phyloP scores from a whole-genome alignment of 495 filamentous ascomycete species.

The Neohortaea acidophila region DNA sequence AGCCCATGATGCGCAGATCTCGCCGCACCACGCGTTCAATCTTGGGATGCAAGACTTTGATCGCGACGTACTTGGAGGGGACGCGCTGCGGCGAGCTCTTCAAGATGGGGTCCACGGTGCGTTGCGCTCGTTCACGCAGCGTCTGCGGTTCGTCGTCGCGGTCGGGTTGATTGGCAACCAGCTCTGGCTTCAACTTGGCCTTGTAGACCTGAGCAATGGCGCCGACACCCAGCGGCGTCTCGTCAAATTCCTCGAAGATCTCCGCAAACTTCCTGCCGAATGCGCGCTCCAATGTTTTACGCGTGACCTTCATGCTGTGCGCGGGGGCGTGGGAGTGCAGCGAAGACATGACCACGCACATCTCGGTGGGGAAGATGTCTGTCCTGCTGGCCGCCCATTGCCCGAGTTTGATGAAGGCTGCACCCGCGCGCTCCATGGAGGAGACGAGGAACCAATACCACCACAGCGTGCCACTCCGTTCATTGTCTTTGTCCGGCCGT shows the following conservation, averaged over 20 bases:
- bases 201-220: conserved; percentile 98
- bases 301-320: conserved; percentile 70
- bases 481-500: conserved; percentile 44
- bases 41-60: conserved; percentile 89
- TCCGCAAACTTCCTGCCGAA: conserved; percentile 74
- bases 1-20: conserved; percentile 83
- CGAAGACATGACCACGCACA: conserved; percentile 87
- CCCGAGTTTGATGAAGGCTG: conserved; percentile 97
- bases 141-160: conserved; percentile 36
- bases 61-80: conserved; percentile 82
- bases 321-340: conserved; percentile 89
- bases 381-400: conserved; percentile 98
- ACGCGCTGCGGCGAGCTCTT: conserved; percentile 74
- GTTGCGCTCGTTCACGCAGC: conserved; percentile 51
- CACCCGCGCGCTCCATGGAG: conserved; percentile 85
- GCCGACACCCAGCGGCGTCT: conserved; percentile 80
- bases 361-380: conserved; percentile 90
- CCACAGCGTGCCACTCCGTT: conserved; percentile 71
- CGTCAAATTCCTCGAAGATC: conserved; percentile 94
- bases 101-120: conserved; percentile 70
- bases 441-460: conserved; percentile 86
- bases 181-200: conserved; percentile 71
- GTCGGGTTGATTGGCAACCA: conserved; percentile 47
- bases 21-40: conserved; percentile 79
- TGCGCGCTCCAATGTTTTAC: conserved; percentile 58